Percentiles rank a stretch among this genome's conserved stretches.
These are phyloP conservation scores for Medicago ruthenica DNA, from an alignment of 306 rosid species.

Conservation along the genomic window DNA sequence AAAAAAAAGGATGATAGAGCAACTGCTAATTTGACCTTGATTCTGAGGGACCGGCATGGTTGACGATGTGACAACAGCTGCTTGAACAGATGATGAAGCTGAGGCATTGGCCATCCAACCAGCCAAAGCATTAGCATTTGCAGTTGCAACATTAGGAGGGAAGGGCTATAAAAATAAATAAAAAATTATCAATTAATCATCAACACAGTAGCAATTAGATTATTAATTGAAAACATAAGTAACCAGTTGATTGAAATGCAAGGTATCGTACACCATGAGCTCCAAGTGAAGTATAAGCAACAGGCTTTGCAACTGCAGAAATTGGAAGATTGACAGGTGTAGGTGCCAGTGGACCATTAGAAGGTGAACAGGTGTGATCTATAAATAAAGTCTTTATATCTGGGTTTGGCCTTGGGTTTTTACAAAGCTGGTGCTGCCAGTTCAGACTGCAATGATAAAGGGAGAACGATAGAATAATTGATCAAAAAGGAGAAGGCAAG, in stretches of 20 bases:
- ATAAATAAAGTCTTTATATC: slow-evolving; percentile 81
- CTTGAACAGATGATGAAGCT: slow-evolving; percentile 90
- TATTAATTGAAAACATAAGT: slow-evolving; percentile 2
- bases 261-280: slow-evolving; percentile 72
- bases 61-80: slow-evolving; percentile 84
- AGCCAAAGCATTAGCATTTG: slow-evolving; percentile 79
- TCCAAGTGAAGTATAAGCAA: slow-evolving; percentile 69
- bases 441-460: slow-evolving; percentile 71
- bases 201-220: slow-evolving; percentile 7
- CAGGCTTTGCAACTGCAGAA: slow-evolving; percentile 74
- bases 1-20: neutral
- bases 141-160: slow-evolving; percentile 70
- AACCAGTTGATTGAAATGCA: slow-evolving; percentile 48
- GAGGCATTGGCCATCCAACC: slow-evolving; percentile 94
- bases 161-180: slow-evolving; percentile 59
- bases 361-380: slow-evolving; percentile 76
- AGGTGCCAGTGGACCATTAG: slow-evolving; percentile 70
- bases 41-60: slow-evolving; percentile 76
- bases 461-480: slow-evolving; percentile 28
- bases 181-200: slow-evolving; percentile 35
- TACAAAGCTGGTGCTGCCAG: slow-evolving; percentile 95
- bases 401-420: slow-evolving; percentile 74
- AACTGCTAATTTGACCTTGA: slow-evolving; percentile 63
- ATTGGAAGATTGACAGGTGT: slow-evolving; percentile 78
- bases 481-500: slow-evolving; percentile 4